Base-by-base conservation (phyloP, 306 rosid species). In the Cicer pinnatifidum region DNA sequence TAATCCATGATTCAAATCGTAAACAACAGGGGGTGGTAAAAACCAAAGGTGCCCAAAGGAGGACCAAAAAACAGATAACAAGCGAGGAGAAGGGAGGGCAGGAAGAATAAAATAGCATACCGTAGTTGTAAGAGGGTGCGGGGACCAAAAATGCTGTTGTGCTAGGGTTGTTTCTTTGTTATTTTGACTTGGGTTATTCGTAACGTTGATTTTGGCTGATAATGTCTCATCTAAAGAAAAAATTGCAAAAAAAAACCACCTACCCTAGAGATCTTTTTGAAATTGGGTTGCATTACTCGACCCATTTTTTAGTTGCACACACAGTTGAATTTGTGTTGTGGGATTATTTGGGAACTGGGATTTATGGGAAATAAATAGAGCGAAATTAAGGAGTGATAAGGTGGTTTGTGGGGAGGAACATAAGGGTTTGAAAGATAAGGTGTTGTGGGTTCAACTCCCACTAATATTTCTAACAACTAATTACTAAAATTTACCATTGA, bases 141-240 rank as follows among this genome's bases (percentile, higher is more conserved):
- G 35, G 35, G 35, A 28, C 35, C 35, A 28, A 28, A 28, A 28
- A 28, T 28, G 35, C 35, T 3, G 35, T 6, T 11, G 65, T 37
- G 45, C 10, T 56, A 35, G 66, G 45, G 66, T 60, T 60, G 66
- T n/a, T 60, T n/a, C 17, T 59, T 35, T 59, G 41, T 11, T 59
- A 59, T 59, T 59, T 35, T 23, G 40, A 33, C 44, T 37, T 11
- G 19, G 17, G 65, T 35, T 35, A 33, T 54, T 60, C 1, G 45
- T 6, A 60, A 60, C 20, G 11, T 12, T 7, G 65, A 35, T 60
- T 60, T 60, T 7, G 11, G 17, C 2, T 12, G 43, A 60, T 60
- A 3, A n/a, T 60, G 17, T 35, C 45, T 13, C 45, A 11, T 9
- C 6, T 28, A 11, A 58, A 16, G 64, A 23, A 28, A 58, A 28